Conservation (phyloP, 73 alveolate genomes). For the Uronychia setigera region DNA sequence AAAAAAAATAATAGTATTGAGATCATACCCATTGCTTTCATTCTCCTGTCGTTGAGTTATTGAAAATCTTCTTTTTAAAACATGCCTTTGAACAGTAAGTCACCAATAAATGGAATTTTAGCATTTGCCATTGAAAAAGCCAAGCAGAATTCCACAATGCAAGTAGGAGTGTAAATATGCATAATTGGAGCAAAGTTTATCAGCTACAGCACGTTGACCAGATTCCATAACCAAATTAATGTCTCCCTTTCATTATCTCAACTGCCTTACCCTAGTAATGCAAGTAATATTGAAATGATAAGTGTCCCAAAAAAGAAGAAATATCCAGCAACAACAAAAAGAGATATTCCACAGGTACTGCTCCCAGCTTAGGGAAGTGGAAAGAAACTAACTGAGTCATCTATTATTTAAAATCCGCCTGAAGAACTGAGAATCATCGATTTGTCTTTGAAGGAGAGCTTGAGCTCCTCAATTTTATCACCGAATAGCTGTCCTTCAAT, state of each 20-base stretch:
- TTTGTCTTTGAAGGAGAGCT: slow-evolving; percentile 3
- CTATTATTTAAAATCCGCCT: slow-evolving; percentile 4
- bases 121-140: slow-evolving; percentile 1
- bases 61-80: background rate
- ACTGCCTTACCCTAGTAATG: slow-evolving; percentile 34
- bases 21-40: background rate
- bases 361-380: background rate
- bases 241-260: background rate
- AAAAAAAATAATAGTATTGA: background rate
- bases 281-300: background rate
- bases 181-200: slow-evolving; percentile 15
- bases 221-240: slow-evolving; percentile 2
- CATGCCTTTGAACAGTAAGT: background rate
- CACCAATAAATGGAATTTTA: slow-evolving; percentile 1
- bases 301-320: background rate
- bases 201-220: slow-evolving; percentile 11
- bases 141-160: background rate
- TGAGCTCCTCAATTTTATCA: slow-evolving; percentile 13
- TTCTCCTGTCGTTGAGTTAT: background rate
- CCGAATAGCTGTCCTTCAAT: slow-evolving; percentile 23
- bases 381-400: slow-evolving; percentile 3
- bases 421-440: background rate
- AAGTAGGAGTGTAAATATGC: slow-evolving; percentile 32
- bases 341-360: too few species aligned
- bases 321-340: background rate